A percentile compares a stretch with the other conserved stretches of the same genome.
Evolutionary conservation across 768 basidiomycete species (phyloP).

Genomic region (Cyathus striatus): DNA sequence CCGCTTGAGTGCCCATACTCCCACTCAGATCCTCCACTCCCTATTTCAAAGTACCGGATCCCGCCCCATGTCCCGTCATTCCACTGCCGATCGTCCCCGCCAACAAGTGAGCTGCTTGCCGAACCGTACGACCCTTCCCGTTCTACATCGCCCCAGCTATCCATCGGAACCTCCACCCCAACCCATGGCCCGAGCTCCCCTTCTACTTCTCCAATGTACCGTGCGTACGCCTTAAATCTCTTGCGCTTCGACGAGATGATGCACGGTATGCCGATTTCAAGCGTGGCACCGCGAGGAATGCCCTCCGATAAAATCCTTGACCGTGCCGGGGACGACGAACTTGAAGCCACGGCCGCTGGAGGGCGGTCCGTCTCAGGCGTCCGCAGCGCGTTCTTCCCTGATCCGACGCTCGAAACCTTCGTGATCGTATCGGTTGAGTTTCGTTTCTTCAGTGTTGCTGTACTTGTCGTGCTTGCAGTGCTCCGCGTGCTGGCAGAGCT

Average conservation of each 20-base stretch:
- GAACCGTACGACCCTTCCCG: slow-evolving; percentile 13
- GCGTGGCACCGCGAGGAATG: slow-evolving; percentile 57
- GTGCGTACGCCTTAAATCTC: slow-evolving; percentile 80
- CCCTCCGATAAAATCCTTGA: slow-evolving; percentile 5
- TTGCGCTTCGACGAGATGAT: slow-evolving; percentile 81
- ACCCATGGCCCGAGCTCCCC: slow-evolving; percentile 87
- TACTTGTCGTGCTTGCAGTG: slow-evolving; percentile 36
- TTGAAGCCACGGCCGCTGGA: no score
- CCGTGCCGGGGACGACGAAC: no score
- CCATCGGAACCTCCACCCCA: slow-evolving; percentile 81
- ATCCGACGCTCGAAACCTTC: slow-evolving; percentile 11
- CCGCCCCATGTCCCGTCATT: slow-evolving; percentile 83
- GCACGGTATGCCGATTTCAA: slow-evolving; percentile 87
- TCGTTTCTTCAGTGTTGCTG: slow-evolving; percentile 33
- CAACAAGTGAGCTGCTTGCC: no score
- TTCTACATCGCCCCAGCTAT: slow-evolving; percentile 42
- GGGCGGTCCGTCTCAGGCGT: no score
- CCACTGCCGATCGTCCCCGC: slow-evolving; percentile 80
- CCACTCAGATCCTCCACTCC: slow-evolving; percentile 51
- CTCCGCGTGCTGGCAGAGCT: slow-evolving; percentile 41
- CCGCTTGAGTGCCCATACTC: no score
- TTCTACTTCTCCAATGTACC: slow-evolving; percentile 83
- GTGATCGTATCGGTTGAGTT: slow-evolving; percentile 45
- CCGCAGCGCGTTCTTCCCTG: no score
- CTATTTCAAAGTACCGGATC: slow-evolving; percentile 79